Percentiles rank a stretch among this genome's conserved stretches.
These are phyloP conservation scores for Cutaneotrichosporon curvatum DNA, from an alignment of 1,284 basidiomycete species.

Conservation along the genomic window DNA sequence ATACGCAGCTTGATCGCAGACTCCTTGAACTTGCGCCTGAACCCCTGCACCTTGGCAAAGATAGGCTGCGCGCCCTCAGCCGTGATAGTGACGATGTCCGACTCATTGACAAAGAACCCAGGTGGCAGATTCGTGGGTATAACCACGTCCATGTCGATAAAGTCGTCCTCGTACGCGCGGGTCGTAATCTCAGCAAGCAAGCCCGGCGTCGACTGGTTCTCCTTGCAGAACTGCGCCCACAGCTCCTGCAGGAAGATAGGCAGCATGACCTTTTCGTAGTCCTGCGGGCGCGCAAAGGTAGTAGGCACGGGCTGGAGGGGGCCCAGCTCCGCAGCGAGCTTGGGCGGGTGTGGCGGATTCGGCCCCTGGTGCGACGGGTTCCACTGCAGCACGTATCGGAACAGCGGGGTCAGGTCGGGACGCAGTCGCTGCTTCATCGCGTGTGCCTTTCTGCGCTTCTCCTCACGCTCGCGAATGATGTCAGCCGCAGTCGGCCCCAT, in stretches of 20 bases:
- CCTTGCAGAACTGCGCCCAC: conserved; percentile 83
- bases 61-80: conserved; percentile 51
- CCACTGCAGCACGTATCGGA: conserved; percentile 80
- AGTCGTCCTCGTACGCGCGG: conserved; percentile 43
- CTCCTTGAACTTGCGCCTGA: conserved; percentile 52
- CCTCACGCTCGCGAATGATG: conserved; percentile 36
- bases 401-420: conserved; percentile 73
- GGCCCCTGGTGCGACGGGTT: conserved; percentile 64
- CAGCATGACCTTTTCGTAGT: conserved; percentile 72
- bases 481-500: conserved; percentile 46
- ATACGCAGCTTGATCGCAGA: conserved; percentile 49
- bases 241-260: conserved; percentile 86
- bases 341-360: conserved; percentile 52
- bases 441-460: conserved; percentile 58
- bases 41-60: conserved; percentile 75
- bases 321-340: conserved; percentile 41
- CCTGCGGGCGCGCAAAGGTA: conserved; percentile 57
- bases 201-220: conserved; percentile 56
- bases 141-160: conserved; percentile 38
- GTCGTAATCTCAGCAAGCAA: conserved; percentile 64
- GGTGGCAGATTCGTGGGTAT: conserved; percentile 53
- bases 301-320: conserved; percentile 54
- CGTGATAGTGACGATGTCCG: conserved; percentile 71
- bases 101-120: conserved; percentile 70
- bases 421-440: conserved; percentile 64